Base-by-base conservation (phyloP, 345 rosid species). In the Lepidium sativum region DNA sequence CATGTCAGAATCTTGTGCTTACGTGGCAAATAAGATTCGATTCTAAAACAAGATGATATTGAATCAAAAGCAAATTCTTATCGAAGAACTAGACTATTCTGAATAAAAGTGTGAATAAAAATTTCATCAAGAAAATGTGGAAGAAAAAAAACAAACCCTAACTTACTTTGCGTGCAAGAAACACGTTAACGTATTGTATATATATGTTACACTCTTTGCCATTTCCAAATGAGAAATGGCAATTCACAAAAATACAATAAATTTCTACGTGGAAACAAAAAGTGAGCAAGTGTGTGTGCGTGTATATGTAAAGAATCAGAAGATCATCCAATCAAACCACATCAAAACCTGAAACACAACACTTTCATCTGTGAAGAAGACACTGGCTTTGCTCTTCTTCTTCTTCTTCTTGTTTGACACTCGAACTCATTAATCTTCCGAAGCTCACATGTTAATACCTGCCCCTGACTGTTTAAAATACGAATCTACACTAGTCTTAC, bases 151-250 rank as follows among this genome's bases (percentile, higher is more conserved):
- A 55, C 76, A 59, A 39, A 64, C 54, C 21, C 60, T 53, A 35
- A 31, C 63, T 70, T 62, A 47, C 60, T 68, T 72, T 70, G 49
- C 43, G 68, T 65, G 45, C 68, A 78, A 73, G 68, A 54, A 49
- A 75, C 55, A 61, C 20, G 50, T 44, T 70, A 55, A 48, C 5
- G 49, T 49, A 44, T 21, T 54, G 67, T 64, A 51, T 83, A 84
- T 64, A 54, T 83, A 84, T 80, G 68, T 81, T 81, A 80, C 88
- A 84, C 31, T 61, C 27, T 60, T n/a, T 63, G 77, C 91, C 82
- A 74, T 56, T 71, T 67, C 75, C 64, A 53, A 44, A 59, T 52
- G 49, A 63, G 60, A 64, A 71, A 73, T 78, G 79, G 62, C 81
- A 63, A 37, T 18, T 74, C 64, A 64, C 79, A 77, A 75, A 50